Conservation (phyloP, 108 stramenopile species). For the Mayamaea pseudoterrestris region DNA sequence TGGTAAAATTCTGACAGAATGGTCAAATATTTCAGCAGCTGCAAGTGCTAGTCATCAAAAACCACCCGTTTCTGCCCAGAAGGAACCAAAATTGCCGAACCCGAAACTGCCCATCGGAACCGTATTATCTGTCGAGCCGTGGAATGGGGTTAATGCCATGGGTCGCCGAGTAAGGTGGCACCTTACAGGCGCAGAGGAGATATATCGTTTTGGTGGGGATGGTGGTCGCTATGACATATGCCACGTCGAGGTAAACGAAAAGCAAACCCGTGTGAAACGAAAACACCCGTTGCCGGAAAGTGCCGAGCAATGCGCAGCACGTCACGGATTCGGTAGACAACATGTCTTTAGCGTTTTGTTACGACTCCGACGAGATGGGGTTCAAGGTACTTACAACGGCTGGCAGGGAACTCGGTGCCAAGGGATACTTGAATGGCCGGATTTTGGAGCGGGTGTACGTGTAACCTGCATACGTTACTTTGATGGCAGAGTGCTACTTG, state of each 20-base stretch:
- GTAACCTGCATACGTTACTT: constrained; percentile 34
- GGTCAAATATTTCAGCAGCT: too few species aligned
- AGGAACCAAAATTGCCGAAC: constrained; percentile 45
- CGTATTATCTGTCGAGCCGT: constrained; percentile 62
- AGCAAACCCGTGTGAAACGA: constrained; percentile 53
- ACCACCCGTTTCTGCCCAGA: too few species aligned
- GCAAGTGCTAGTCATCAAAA: too few species aligned
- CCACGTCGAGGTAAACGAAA: constrained; percentile 75
- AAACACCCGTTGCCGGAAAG: constrained; percentile 66
- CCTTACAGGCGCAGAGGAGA: constrained; percentile 60
- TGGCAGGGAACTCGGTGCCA: constrained; percentile 13
- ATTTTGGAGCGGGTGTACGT: constrained; percentile 65
- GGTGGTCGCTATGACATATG: constrained; percentile 74
- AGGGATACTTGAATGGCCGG: constrained; percentile 78
- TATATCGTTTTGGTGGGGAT: constrained; percentile 84
- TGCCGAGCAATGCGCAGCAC: constrained; percentile 59
- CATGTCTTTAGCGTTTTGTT: constrained; percentile 47
- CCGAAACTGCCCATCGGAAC: constrained; percentile 75
- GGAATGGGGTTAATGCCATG: constrained; percentile 60
- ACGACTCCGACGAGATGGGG: constrained; percentile 16
- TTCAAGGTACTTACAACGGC: background rate
- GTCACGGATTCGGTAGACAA: constrained; percentile 69
- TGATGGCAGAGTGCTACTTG: constrained; percentile 53
- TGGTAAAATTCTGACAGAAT: background rate
- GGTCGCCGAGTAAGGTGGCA: constrained; percentile 70